Evolutionary conservation across 2,329 filamentous ascomycete species (phyloP).

Genomic region (Aureobasidium sp.): DNA sequence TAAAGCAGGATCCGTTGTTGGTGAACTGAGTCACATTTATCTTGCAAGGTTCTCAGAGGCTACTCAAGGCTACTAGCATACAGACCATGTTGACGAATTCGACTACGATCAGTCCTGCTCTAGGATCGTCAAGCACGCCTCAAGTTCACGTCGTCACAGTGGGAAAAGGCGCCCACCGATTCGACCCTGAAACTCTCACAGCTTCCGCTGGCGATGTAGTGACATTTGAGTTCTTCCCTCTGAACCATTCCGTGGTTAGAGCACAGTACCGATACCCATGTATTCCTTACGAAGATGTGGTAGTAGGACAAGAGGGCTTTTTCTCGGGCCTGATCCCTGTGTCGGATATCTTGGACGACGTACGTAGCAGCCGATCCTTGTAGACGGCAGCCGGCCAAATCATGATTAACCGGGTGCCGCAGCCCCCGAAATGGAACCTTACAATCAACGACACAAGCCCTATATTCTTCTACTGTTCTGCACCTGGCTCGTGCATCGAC

Average conservation of each 20-base stretch:
- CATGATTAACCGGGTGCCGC: not conserved
- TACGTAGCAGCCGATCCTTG: too few relatives aligned
- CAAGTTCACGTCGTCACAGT: not conserved
- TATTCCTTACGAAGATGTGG: not conserved
- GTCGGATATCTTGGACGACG: too few relatives aligned
- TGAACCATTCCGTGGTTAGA: not conserved
- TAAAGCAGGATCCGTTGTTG: too few relatives aligned
- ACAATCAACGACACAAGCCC: not conserved
- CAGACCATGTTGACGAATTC: too few relatives aligned
- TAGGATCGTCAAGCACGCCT: not conserved
- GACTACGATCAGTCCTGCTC: too few relatives aligned
- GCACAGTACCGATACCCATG: not conserved
- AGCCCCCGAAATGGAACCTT: not conserved
- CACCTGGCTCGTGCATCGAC: not conserved
- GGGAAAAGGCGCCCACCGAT: not conserved
- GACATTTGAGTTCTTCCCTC: not conserved
- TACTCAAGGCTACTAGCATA: too few relatives aligned
- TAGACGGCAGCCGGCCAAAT: too few relatives aligned
- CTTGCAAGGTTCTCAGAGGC: too few relatives aligned
- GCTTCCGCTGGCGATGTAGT: not conserved
- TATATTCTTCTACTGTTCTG: not conserved
- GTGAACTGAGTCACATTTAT: too few relatives aligned
- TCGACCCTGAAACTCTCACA: not conserved
- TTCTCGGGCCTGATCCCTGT: too few relatives aligned
- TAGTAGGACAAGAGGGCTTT: too few relatives aligned